phyloP scores from a whole-genome alignment of 1,284 basidiomycete species.

The Bondarzewia mesenterica region DNA sequence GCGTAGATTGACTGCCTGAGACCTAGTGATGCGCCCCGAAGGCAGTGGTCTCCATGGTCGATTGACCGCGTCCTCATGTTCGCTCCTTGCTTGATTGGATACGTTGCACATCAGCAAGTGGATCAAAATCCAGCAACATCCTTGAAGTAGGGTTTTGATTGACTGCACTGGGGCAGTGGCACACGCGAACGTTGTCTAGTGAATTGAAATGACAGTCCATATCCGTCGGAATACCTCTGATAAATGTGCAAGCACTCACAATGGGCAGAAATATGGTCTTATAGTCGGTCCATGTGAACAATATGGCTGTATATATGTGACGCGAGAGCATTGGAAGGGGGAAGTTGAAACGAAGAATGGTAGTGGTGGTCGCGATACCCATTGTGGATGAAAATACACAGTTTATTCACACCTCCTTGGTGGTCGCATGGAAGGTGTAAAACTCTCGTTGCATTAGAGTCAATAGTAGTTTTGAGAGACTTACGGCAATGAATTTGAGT shows the following conservation, averaged over 20 bases:
- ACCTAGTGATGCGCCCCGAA: slow-evolving; percentile 19
- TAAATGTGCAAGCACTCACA: slow-evolving; percentile 12
- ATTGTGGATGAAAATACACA: too few species aligned
- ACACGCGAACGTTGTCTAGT: slow-evolving; percentile 18
- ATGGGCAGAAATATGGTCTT: slow-evolving; percentile 22
- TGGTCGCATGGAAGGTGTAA: too few species aligned
- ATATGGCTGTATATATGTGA: slow-evolving; percentile 14
- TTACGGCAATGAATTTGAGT: too few species aligned
- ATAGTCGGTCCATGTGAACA: slow-evolving; percentile 20
- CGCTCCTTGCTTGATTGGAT: slow-evolving; percentile 25
- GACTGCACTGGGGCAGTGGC: slow-evolving; percentile 16
- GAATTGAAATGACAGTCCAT: not conserved
- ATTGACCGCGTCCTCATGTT: slow-evolving; percentile 24
- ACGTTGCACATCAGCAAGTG: slow-evolving; percentile 27
- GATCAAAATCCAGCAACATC: slow-evolving; percentile 22
- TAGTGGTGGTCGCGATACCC: too few species aligned
- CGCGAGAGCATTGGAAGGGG: too few species aligned
- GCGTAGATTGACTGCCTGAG: slow-evolving; percentile 20
- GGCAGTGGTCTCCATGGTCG: slow-evolving; percentile 28
- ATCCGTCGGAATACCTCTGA: too few species aligned
- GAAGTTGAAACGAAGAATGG: too few species aligned
- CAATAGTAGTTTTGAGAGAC: too few species aligned
- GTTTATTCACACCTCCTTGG: too few species aligned
- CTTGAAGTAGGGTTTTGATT: slow-evolving; percentile 10
- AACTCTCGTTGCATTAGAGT: too few species aligned